Base-by-base conservation (phyloP, 129 eudicot species). In the Artemisia annua region DNA sequence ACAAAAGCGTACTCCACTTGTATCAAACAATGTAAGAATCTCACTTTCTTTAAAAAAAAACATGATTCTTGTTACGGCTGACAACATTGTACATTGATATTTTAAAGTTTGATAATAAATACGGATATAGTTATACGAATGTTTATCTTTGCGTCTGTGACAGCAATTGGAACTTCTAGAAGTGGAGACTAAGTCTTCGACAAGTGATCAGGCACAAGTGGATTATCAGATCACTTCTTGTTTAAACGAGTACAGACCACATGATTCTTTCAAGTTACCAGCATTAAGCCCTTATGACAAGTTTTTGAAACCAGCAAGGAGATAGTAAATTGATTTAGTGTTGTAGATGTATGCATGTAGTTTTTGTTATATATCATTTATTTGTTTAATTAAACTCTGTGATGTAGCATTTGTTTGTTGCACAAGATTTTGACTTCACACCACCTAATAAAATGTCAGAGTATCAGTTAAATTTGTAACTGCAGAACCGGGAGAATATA, bases 201-300 rank as follows among this genome's bases (percentile, higher is more conserved):
- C 52, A 7, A 76, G 53, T 22, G 89, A 86, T 50, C 55, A 11
- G 17, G 67, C 35, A 2, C 73, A 52, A 51, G 75, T 50, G 57
- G 46, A 20, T 54, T 69, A 73, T 50, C 81, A 48, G 62, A 70
- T 72, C 7, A n/a, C 59, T 19, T 20, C 72, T 7, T 75, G 83
- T 74, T 73, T 86, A 7, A 70, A 63, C 14, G 85, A 87, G 76
- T 78, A 68, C 26, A 82, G 63, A 19, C 85, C 78, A 56, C 84
- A 78, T 26, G 82, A 84, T 43, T 84, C 88, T 14, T 89, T 89
- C 72, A 77, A 84, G 76, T 71, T 89, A 70, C 96, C 96, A 39
- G 88, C 92, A 51, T 70, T 90, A 73, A 84, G 90, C 80, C 92
- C 96, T 11, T 89, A 87, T 48, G 92, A 89, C 80, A 89, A 87